phyloP scores from a whole-genome alignment of 2,329 filamentous ascomycete species.

The Hypoxylon sp. region DNA sequence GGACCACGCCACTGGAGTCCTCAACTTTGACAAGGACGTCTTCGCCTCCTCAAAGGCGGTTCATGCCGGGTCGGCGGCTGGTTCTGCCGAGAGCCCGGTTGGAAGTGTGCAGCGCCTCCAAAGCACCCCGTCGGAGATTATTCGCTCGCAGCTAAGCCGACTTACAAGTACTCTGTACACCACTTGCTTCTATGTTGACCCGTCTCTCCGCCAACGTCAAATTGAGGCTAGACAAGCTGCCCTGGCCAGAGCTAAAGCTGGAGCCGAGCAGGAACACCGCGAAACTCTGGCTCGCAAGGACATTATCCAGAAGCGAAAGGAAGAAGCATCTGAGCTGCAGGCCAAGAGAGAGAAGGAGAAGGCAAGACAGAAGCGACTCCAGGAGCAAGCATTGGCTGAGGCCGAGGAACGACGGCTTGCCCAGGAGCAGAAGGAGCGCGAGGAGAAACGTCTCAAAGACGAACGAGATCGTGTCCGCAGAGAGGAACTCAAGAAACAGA shows the following conservation, averaged over 20 bases:
- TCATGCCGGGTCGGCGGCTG: constrained; percentile 85
- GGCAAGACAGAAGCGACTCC: constrained; percentile 86
- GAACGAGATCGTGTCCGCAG: constrained; percentile 92
- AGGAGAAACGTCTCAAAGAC: constrained; percentile 86
- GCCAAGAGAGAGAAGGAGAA: constrained; percentile 94
- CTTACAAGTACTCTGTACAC: constrained; percentile 92
- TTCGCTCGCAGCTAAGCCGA: constrained; percentile 92
- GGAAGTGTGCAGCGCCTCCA: constrained; percentile 94
- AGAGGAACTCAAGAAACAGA: constrained; percentile 93
- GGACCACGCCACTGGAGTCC: constrained; percentile 92
- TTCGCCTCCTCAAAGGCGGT: constrained; percentile 97
- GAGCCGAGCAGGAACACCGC: constrained; percentile 91
- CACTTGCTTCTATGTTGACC: constrained; percentile 96
- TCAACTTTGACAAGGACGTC: constrained; percentile 98
- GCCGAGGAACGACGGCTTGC: constrained; percentile 89
- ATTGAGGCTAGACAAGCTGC: constrained; percentile 84
- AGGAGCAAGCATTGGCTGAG: constrained; percentile 89
- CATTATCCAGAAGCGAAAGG: constrained; percentile 96
- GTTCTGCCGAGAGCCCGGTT: constrained; percentile 88
- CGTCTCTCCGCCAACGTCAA: constrained; percentile 86
- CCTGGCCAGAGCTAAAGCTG: constrained; percentile 84
- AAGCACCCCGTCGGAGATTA: constrained; percentile 97
- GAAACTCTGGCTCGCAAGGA: constrained; percentile 89
- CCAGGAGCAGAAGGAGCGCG: constrained; percentile 93
- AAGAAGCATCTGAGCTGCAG: constrained; percentile 89